Base-by-base conservation (phyloP, 2,329 filamentous ascomycete species). In the Arthrobotrys entomopaga region DNA sequence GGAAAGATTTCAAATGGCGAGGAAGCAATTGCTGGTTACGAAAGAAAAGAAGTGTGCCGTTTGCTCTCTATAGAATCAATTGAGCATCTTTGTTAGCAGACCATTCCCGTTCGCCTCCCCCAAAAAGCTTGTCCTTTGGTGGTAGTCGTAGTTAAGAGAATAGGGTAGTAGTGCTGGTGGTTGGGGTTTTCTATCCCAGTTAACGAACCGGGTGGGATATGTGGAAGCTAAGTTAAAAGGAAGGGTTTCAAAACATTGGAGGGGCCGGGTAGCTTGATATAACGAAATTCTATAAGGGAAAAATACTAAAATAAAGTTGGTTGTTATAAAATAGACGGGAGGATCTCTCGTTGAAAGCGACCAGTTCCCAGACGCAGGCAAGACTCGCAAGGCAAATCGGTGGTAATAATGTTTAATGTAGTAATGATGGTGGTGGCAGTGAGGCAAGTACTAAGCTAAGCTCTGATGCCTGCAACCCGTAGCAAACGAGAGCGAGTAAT, bases 41-140 rank as follows among this genome's bases (percentile, higher is more conserved):
- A 61, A 61, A 60, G 54, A 56, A 61, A 61, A 26, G 54, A 34
- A 54, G 60, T 22, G n/a, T 65, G 19, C 19, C 20, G 53, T 54
- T n/a, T 60, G 16, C 53, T 57, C 54, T 65, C 60, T 26, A 58
- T 65, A 52, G 38, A 73, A 61, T 54, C 67, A 73, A 73, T 73
- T 65, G 60, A 56, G 54, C 61, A 66, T 65, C 58, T 64, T 57
- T 61, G 67, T 73, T 65, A 73, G 61, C 49, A 61, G 38, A 57
- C 42, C 52, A 57, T 61, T 40, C 61, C 57, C 52, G 50, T 61
- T 40, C 61, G 56, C 54, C 43, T 48, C 40, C 48, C 67, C 67
- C 29, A 58, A 19, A 59, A 22, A 29, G 42, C 40, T 48, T 65
- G 40, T 16, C 42, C 16, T 22, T 34, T 19, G 60, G 22, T 53